A percentile compares a stretch with the other conserved stretches of the same genome.
Evolutionary conservation across 2,329 filamentous ascomycete genomes (phyloP).

Genomic region (Diaporthe amygdali): DNA sequence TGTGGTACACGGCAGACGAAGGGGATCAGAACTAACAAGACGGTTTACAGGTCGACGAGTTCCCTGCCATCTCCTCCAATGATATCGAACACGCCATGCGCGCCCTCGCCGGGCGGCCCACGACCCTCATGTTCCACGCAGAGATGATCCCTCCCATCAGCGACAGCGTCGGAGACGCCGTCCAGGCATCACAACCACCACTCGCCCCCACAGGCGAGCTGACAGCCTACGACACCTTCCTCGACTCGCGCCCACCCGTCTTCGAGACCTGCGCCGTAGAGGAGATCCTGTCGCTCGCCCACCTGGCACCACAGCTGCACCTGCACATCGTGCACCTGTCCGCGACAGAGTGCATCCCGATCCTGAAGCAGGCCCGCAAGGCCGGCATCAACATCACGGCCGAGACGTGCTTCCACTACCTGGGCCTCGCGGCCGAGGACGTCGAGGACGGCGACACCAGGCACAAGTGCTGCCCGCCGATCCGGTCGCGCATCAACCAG

Average conservation of each 20-base stretch:
- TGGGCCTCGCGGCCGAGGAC: slow-evolving; percentile 81
- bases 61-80: slow-evolving; percentile 81
- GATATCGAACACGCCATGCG: slow-evolving; percentile 84
- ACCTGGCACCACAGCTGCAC: slow-evolving; percentile 79
- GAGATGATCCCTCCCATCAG: slow-evolving; percentile 95
- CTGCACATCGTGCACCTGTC: slow-evolving; percentile 95
- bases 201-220: slow-evolving; percentile 74
- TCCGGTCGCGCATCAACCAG: slow-evolving; percentile 81
- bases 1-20: not conserved
- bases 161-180: slow-evolving; percentile 78
- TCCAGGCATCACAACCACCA: slow-evolving; percentile 72
- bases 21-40: slow-evolving; percentile 17
- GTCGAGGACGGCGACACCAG: slow-evolving; percentile 85
- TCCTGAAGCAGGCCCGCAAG: slow-evolving; percentile 75
- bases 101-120: slow-evolving; percentile 79
- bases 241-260: slow-evolving; percentile 84
- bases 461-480: slow-evolving; percentile 95
- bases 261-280: slow-evolving; percentile 93
- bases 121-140: slow-evolving; percentile 98
- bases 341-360: slow-evolving; percentile 84
- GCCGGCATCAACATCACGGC: slow-evolving; percentile 85
- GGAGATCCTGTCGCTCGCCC: slow-evolving; percentile 82
- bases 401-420: slow-evolving; percentile 95
- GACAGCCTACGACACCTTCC: slow-evolving; percentile 85
- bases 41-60: slow-evolving; percentile 79